Evolutionary conservation across 169 alveolate species (phyloP), one percentile per base, ranked within the genome.

Genomic region (Plasmodium gaboni): DNA sequence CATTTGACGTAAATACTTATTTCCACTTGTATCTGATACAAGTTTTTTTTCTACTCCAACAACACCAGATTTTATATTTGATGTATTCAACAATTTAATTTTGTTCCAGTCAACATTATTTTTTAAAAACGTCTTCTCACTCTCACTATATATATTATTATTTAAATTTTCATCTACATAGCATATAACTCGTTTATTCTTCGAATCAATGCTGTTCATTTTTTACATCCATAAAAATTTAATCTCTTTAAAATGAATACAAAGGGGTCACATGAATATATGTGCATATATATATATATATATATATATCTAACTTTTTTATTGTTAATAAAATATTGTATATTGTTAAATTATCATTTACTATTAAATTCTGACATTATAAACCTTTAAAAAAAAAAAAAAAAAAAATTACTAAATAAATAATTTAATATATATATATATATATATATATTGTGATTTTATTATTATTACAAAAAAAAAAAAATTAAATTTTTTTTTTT

Each of bases 81-180:
- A 28, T 9, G 28, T 67, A 70, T 50, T 64, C 48, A 76, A 51
- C 32, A 65, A 26, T 17, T 64, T 76, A 24, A 76, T 44, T 64
- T 76, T 64, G 5, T 51, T 76, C 89, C 89, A 76, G 15, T 76
- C 28, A 50, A 76, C 51, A 68, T 76, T 76, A 55, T 76, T 76
- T 55, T 76, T 76, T 50, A 76, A 55, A 55, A 76, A 76, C 26
- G 32, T 17, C 44, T 76, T 65, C 44, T 76, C 78, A 63, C 69
- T 76, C 63, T 76, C 89, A 42, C 74, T 65, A 69, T 76, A 63
- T 26, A 46, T 38, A 57, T 48, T 51, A 51, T 53, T 50, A 26
- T 76, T 76, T 69, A 76, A 64, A 28, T 76, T 50, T 48, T 76
- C 74, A 76, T 76, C 74, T 50, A 76, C 17, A 13, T 46, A 76